These are phyloP conservation scores for Leishmania guyanensis DNA, from an alignment of 208 protist genomes.

Conservation along the genomic window DNA sequence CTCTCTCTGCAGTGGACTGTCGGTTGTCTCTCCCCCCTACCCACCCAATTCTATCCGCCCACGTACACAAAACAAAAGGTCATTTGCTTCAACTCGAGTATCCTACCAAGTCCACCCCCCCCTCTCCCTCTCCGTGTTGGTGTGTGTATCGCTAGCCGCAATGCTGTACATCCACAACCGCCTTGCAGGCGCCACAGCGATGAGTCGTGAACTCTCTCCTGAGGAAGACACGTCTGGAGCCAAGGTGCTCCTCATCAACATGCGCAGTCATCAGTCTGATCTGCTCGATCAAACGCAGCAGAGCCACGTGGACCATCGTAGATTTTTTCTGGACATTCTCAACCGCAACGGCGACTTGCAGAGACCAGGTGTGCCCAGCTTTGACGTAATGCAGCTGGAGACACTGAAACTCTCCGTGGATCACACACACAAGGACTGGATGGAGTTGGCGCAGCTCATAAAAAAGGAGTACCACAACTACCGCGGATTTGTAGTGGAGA, in stretches of 20 bases:
- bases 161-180: slow-evolving; percentile 31
- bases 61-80: background rate
- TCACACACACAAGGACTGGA: slow-evolving; percentile 68
- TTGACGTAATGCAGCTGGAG: slow-evolving; percentile 57
- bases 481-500: slow-evolving; percentile 97
- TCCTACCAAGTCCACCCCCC: background rate
- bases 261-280: slow-evolving; percentile 51
- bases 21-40: background rate
- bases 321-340: slow-evolving; percentile 59
- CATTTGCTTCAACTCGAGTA: background rate
- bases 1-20: background rate
- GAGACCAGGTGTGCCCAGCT: slow-evolving; percentile 58
- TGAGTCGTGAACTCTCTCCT: slow-evolving; percentile 18
- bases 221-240: slow-evolving; percentile 30
- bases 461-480: slow-evolving; percentile 87
- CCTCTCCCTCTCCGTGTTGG: background rate
- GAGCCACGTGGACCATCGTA: slow-evolving; percentile 8
- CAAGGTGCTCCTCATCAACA: slow-evolving; percentile 77
- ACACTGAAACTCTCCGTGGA: slow-evolving; percentile 68
- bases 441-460: slow-evolving; percentile 72
- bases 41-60: background rate
- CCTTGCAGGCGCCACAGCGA: background rate
- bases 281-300: slow-evolving; percentile 25
- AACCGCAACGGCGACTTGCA: slow-evolving; percentile 60
- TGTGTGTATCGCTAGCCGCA: background rate